Conservation (phyloP, 345 rosid genomes). For the Melastoma malabathricum region DNA sequence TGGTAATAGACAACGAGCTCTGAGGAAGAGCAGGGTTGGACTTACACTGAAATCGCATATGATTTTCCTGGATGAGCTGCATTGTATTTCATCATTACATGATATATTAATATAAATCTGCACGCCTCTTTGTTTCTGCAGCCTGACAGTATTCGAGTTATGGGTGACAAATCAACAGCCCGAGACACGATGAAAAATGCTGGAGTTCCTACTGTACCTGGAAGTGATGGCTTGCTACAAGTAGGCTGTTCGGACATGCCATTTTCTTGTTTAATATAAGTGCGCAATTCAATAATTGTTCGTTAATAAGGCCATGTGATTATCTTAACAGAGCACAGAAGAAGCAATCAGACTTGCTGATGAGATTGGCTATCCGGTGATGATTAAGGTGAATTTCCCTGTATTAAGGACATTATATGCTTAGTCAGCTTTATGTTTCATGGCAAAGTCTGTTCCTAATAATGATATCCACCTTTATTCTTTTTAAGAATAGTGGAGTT, state of each 20-base stretch:
- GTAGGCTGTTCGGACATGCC: slow-evolving; percentile 16
- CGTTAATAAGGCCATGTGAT: slow-evolving; percentile 1
- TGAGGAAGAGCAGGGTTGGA: too few relatives aligned
- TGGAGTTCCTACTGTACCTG: slow-evolving; percentile 97
- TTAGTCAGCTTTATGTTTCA: too few relatives aligned
- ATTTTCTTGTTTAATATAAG: too few relatives aligned
- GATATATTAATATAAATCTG: too few relatives aligned
- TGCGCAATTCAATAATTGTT: not conserved
- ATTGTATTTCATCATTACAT: not conserved
- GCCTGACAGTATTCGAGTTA: slow-evolving; percentile 95
- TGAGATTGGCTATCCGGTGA: slow-evolving; percentile 91
- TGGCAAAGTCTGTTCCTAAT: too few relatives aligned
- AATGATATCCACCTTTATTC: too few relatives aligned
- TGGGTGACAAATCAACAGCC: slow-evolving; percentile 99
- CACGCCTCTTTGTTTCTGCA: slow-evolving; percentile 12
- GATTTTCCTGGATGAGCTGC: too few relatives aligned
- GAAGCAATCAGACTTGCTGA: slow-evolving; percentile 72
- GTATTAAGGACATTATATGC: not conserved
- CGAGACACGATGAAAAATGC: slow-evolving; percentile 99
- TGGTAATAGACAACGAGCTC: too few relatives aligned
- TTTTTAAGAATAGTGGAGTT: too few relatives aligned
- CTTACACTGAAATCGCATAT: too few relatives aligned
- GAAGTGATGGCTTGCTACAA: slow-evolving; percentile 93
- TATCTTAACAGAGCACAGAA: slow-evolving; percentile 62
- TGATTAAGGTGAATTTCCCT: slow-evolving; percentile 70